phyloP scores from a whole-genome alignment of 768 basidiomycete genomes.

The Phanerodontia chrysosporium region DNA sequence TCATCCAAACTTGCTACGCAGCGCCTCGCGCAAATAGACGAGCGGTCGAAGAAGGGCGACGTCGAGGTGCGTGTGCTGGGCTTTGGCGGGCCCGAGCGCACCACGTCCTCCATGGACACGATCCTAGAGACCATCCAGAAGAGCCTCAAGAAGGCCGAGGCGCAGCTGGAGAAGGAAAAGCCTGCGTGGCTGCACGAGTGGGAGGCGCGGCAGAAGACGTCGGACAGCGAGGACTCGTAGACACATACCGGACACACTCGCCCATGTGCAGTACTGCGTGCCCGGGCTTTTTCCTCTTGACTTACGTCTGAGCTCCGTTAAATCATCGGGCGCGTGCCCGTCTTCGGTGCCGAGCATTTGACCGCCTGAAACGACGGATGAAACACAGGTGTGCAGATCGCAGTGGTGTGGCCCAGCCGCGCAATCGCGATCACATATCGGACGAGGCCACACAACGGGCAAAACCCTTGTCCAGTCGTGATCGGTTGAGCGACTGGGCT shows the following conservation, averaged over 20 bases:
- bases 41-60: neutral
- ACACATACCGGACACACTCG: neutral
- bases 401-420: neutral
- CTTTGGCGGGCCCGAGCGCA: neutral
- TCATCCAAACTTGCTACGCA: too few relatives aligned
- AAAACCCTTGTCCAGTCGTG: too few relatives aligned
- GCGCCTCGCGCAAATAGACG: neutral
- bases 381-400: neutral
- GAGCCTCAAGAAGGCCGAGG: neutral
- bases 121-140: neutral
- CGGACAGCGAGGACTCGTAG: neutral
- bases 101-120: neutral
- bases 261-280: neutral
- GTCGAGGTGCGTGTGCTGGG: neutral
- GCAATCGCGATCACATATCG: too few relatives aligned
- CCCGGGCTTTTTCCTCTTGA: too few relatives aligned
- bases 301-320: too few relatives aligned
- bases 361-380: neutral
- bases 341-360: neutral
- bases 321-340: neutral
- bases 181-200: conserved; percentile 7
- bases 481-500: too few relatives aligned
- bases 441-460: too few relatives aligned
- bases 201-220: neutral
- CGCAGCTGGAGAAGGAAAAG: neutral